Conservation (phyloP, 148 eudicot species). For the Rhododendron simsii region DNA sequence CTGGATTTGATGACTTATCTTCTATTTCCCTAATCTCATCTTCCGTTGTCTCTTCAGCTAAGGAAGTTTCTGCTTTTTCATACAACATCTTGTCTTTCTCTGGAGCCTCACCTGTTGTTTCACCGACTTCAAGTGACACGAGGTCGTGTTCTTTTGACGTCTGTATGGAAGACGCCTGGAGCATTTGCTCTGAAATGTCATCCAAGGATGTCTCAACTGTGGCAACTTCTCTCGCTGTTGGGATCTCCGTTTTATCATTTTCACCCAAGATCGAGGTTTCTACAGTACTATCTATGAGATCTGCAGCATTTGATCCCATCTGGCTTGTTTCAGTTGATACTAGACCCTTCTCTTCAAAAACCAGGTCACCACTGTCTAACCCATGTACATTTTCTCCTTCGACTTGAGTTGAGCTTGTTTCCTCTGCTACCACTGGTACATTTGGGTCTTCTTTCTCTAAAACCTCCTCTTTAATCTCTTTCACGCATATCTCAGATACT, state of each 20-base stretch:
- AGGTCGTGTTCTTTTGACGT: constrained; percentile 3
- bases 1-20: not conserved
- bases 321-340: not conserved
- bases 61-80: not conserved
- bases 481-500: not conserved
- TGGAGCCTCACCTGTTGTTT: constrained; percentile 4
- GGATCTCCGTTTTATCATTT: not conserved
- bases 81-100: too few relatives aligned
- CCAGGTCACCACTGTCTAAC: not conserved
- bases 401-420: not conserved
- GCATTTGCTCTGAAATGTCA: constrained; percentile 3
- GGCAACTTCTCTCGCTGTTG: constrained; percentile 4
- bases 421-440: not conserved
- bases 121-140: not conserved
- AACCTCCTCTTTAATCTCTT: not conserved
- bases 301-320: not conserved
- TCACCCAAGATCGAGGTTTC: not conserved
- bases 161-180: not conserved
- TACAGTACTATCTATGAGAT: not conserved
- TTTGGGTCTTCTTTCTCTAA: not conserved
- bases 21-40: not conserved
- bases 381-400: not conserved
- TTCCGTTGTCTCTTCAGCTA: not conserved
- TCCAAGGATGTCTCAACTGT: not conserved
- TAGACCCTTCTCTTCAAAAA: constrained; percentile 5